Conservation (phyloP, 2,329 filamentous ascomycete genomes). For the Camillea tinctor region DNA sequence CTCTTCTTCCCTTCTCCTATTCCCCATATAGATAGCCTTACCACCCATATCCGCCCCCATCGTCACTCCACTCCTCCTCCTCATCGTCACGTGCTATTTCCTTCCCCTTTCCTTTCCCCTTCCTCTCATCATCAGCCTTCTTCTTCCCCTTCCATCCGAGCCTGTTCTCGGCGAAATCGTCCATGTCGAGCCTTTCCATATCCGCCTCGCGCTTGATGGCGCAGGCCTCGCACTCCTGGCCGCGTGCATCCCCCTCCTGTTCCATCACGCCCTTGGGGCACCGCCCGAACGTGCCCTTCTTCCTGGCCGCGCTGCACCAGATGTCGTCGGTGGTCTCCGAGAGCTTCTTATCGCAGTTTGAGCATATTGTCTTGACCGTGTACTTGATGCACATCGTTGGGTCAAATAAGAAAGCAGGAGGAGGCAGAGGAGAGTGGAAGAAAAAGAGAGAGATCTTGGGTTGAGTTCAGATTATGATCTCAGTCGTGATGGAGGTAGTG, state of each 20-base stretch:
- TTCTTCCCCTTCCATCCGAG: slow-evolving; percentile 9
- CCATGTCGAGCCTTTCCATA: slow-evolving; percentile 14
- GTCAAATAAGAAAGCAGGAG: too few species aligned
- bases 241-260: slow-evolving; percentile 16
- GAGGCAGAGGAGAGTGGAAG: too few species aligned
- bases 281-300: slow-evolving; percentile 13
- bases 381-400: slow-evolving; percentile 16
- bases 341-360: slow-evolving; percentile 13
- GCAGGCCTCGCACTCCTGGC: slow-evolving; percentile 17
- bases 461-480: too few species aligned
- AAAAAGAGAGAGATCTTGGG: too few species aligned
- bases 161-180: slow-evolving; percentile 13
- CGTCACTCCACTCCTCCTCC: slow-evolving; percentile 3
- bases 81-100: background rate
- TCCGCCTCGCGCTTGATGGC: slow-evolving; percentile 7
- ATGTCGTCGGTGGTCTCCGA: slow-evolving; percentile 12
- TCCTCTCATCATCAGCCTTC: background rate
- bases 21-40: background rate
- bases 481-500: too few species aligned
- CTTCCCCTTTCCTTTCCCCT: background rate
- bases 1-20: too few species aligned
- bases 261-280: slow-evolving; percentile 11
- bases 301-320: slow-evolving; percentile 14
- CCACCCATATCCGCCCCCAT: slow-evolving; percentile 4
- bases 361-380: slow-evolving; percentile 10